Percentiles rank a stretch among this genome's conserved stretches.
Conservation (phyloP, 495 filamentous ascomycete species). For the Penicillium pancosmium region DNA sequence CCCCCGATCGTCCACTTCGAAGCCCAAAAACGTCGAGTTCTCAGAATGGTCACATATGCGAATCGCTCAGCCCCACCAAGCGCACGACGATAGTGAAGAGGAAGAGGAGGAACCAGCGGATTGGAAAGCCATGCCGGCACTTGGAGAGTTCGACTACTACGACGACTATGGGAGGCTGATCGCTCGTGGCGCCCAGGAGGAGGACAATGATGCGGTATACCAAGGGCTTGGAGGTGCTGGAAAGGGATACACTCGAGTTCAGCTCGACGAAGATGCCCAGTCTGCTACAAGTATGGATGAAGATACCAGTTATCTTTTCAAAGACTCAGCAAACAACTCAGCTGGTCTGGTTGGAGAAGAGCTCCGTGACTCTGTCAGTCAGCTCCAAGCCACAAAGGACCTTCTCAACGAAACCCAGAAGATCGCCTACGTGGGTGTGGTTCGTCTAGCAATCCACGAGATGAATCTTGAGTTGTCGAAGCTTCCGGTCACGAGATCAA, state of each 20-base stretch:
- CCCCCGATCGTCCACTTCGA: constrained; percentile 23
- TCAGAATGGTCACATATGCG: constrained; percentile 95
- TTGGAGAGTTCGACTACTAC: constrained; percentile 89
- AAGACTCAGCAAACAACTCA: constrained; percentile 60
- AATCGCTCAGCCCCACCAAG: constrained; percentile 57
- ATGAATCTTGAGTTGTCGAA: constrained; percentile 71
- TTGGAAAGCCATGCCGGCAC: constrained; percentile 95
- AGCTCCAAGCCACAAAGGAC: constrained; percentile 95
- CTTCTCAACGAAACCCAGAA: constrained; percentile 93
- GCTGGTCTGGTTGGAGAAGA: constrained; percentile 75
- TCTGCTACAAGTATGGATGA: constrained; percentile 97
- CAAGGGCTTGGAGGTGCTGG: constrained; percentile 80
- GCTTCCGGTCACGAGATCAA: constrained; percentile 52
- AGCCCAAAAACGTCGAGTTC: constrained; percentile 33
- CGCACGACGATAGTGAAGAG: constrained; percentile 42
- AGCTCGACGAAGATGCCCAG: constrained; percentile 91
- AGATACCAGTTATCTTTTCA: constrained; percentile 95
- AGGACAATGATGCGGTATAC: constrained; percentile 73
- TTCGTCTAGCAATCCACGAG: constrained; percentile 71
- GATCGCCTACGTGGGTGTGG: constrained; percentile 93
- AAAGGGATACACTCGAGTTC: constrained; percentile 91
- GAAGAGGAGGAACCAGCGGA: constrained; percentile 60
- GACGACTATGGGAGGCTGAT: constrained; percentile 89
- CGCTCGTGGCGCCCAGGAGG: constrained; percentile 72
- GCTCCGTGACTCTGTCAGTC: constrained; percentile 77